phyloP scores from a whole-genome alignment of 805 yeast genomes.

The Myxozyma neotropica region DNA sequence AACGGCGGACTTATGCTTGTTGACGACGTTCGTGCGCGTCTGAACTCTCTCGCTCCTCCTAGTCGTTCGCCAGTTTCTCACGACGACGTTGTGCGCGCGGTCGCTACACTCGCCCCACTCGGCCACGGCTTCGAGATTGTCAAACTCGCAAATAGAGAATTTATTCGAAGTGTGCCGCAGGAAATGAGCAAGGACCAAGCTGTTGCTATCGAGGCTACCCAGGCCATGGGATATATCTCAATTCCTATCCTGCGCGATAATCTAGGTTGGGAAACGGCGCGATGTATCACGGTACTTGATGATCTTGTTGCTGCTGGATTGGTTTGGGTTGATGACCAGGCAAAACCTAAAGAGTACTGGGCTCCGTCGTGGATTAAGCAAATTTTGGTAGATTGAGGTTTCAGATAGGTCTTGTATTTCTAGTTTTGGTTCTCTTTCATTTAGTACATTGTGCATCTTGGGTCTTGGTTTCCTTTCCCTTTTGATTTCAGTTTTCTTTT shows the following conservation, averaged over 20 bases:
- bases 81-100: constrained; percentile 59
- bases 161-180: constrained; percentile 64
- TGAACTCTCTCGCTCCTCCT: constrained; percentile 11
- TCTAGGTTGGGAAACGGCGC: constrained; percentile 66
- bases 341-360: constrained; percentile 44
- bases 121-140: constrained; percentile 75
- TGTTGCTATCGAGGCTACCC: constrained; percentile 71
- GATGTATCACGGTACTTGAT: constrained; percentile 58
- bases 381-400: neutral
- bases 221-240: constrained; percentile 74
- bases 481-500: neutral
- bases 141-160: constrained; percentile 55
- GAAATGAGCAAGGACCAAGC: constrained; percentile 71
- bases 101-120: constrained; percentile 55
- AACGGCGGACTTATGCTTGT: constrained; percentile 83
- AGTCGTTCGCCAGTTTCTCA: constrained; percentile 40
- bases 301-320: constrained; percentile 82
- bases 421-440: no score
- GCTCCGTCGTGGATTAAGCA: constrained; percentile 40
- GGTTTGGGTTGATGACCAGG: constrained; percentile 74
- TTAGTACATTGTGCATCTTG: no score
- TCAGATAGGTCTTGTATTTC: neutral
- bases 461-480: no score
- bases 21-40: constrained; percentile 51
- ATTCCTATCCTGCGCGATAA: constrained; percentile 68